Evolutionary conservation across 2,329 filamentous ascomycete genomes (phyloP), one percentile per base, ranked within the genome.

Genomic region (Harringtonia lauricola): DNA sequence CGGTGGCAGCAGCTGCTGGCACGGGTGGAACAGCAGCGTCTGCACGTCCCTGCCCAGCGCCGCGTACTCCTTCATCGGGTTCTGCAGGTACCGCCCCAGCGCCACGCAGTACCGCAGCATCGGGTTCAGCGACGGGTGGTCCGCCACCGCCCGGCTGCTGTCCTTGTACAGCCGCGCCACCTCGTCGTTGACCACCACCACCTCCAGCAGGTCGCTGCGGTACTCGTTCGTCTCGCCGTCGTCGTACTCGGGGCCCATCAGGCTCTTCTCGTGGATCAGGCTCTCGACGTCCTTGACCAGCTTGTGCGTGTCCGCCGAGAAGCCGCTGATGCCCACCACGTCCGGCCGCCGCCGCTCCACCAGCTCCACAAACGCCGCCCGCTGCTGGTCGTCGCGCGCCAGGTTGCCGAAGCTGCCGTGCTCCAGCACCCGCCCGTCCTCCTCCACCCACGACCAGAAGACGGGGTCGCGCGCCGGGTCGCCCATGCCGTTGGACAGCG

Each of bases 121-220:
- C 8, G 86, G 78, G 42, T 79, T 76, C 26, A 94, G 71, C 13
- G 81, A 81, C 7, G 92, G 88, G 57, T 95, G 86, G 50, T 96
- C 90, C 12, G 75, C 67, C 39, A 76, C 70, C 12, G 85, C 89
- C 35, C 89, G 79, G 14, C 81, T 76, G 59, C 88, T 95, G 55
- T 88, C 86, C 63, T 95, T 89, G 66, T 95, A 98, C 4, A 96
- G 74, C 36, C 92, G 80, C n/a, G 92, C 92, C 40, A 95, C 88
- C 64, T 98, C 92, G 55, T 98, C 92, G 54, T 96, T 95, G 49
- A 95, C 85, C 43, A 95, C 79, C 26, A 96, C 72, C 10, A 96
- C 83, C 47, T 96, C 90, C 26, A 98, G 70, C 12, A 79, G 77
- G 56, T 95, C 88, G 46, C 72, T 84, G 45, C 81, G 74, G 50